Percentiles rank a stretch among this genome's conserved stretches.
Evolutionary conservation across 116 monocot genomes (phyloP).

Genomic region (Trichopus zeylanicus): DNA sequence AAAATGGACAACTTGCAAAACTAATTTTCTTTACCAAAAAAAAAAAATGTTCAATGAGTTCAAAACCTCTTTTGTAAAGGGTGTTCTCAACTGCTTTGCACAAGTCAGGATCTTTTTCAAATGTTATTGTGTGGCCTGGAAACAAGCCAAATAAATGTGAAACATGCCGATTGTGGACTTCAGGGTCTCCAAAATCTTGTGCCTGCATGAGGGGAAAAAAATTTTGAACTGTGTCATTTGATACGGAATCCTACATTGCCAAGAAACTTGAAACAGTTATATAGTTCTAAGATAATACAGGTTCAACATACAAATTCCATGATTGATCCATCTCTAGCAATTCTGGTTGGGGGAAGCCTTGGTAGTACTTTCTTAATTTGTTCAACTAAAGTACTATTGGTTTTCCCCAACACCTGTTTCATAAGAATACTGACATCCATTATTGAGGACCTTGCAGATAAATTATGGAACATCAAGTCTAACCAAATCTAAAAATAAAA

Average conservation of each 20-base stretch:
- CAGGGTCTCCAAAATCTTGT: slow-evolving; percentile 93
- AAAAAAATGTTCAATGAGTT: too few relatives aligned
- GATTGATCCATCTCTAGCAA: slow-evolving; percentile 68
- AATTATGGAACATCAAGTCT: too few relatives aligned
- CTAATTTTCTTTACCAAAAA: too few relatives aligned
- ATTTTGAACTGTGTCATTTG: not conserved
- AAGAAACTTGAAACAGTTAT: too few relatives aligned
- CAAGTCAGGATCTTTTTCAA: slow-evolving; percentile 55
- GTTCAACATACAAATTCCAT: slow-evolving; percentile 77
- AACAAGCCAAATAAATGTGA: slow-evolving; percentile 94
- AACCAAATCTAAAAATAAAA: too few relatives aligned
- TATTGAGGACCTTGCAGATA: too few relatives aligned
- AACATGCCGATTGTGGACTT: slow-evolving; percentile 83
- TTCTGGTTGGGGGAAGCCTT: slow-evolving; percentile 64
- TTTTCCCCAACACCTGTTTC: slow-evolving; percentile 56
- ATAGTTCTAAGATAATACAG: too few relatives aligned
- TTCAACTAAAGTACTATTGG: slow-evolving; percentile 28
- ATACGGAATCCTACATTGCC: not conserved
- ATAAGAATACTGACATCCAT: too few relatives aligned
- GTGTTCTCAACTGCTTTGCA: slow-evolving; percentile 81
- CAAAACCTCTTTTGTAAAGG: slow-evolving; percentile 93
- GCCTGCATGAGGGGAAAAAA: slow-evolving; percentile 33
- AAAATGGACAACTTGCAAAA: too few relatives aligned
- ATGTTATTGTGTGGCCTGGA: slow-evolving; percentile 88
- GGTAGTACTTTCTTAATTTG: slow-evolving; percentile 40